A percentile compares a stretch with the other conserved stretches of the same genome.
Conservation (phyloP, 176 grass and related monocot species). For the Pontederia paniculata region DNA sequence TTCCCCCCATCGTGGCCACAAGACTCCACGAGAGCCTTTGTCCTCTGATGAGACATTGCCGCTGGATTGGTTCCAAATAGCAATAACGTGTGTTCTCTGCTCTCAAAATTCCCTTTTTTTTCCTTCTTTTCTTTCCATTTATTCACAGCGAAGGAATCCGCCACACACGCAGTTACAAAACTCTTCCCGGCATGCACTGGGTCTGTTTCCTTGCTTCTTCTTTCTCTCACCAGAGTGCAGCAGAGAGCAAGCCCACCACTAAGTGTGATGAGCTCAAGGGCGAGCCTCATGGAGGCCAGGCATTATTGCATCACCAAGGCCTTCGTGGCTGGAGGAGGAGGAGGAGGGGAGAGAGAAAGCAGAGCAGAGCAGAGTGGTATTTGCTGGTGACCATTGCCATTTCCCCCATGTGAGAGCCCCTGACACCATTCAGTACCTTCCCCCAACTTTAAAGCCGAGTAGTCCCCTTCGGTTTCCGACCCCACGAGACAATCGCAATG, state of each 20-base stretch:
- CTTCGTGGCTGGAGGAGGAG: neutral
- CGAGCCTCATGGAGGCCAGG: too few species aligned
- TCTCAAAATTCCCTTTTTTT: neutral
- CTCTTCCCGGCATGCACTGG: too few species aligned
- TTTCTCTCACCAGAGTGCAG: too few species aligned
- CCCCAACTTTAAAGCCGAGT: constrained; percentile 3
- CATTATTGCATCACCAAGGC: too few species aligned
- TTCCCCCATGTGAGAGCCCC: constrained; percentile 1
- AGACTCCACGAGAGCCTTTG: neutral
- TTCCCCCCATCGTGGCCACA: too few species aligned
- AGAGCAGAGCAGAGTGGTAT: neutral
- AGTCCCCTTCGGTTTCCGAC: neutral
- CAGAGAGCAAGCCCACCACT: too few species aligned
- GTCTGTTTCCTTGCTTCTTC: too few species aligned
- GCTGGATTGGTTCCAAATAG: neutral
- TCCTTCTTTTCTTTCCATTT: neutral
- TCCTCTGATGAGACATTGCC: neutral
- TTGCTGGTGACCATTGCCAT: neutral
- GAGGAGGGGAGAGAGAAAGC: neutral
- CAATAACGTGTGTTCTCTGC: neutral
- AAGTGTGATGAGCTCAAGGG: too few species aligned
- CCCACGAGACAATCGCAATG: neutral
- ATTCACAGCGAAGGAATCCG: neutral
- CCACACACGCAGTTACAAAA: neutral
- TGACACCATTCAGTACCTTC: neutral